Base-by-base conservation (phyloP, 495 filamentous ascomycete genomes). In the Talaromyces thailandensis region DNA sequence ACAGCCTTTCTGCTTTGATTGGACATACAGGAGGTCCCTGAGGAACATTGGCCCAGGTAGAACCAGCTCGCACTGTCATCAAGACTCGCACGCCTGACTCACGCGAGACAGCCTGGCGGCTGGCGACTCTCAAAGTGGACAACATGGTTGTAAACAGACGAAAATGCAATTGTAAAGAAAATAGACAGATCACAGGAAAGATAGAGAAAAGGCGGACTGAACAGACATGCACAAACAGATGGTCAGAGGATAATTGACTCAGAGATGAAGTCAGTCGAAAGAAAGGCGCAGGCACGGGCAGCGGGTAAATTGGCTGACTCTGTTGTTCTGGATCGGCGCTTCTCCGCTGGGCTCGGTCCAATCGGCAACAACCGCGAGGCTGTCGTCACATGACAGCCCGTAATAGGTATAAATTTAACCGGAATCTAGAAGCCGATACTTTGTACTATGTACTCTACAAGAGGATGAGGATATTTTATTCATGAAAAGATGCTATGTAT, bases 11-110 rank as follows among this genome's bases (percentile, higher is more conserved):
- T 29, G 2, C 37, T 16, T 35, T n/a, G 21, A 24, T 57, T 21
- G 24, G 67, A 84, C 90, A 76, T 84, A 96, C 92, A 68, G 92
- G 92, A 80, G 93, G 92, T 63, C 92, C 92, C 79, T 96, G 91
- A 67, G 91, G 88, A 55, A 96, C 90, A 63, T 90, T 88, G 65
- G 89, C 84, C 92, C 92, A 97, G 52, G 89, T 87, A 43, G 92
- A 96, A 65, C 83, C 88, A 65, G 85, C 81, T 76, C 90, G 84
- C 48, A 83, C 73, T 68, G 73, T 67, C 52, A 82, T 68, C 37
- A 82, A 76, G 65, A 71, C 72, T 71, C 78, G 74, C 68, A 76
- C 60, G 69, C 70, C 76, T 65, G 78, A 73, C 71, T 74, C 67
- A 66, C 79, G 74, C 66, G 77, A 64, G 63, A 73, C 75, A 77